Evolutionary conservation across 352 stramenopile species (phyloP).

Genomic region (Pythium phragmiticola): DNA sequence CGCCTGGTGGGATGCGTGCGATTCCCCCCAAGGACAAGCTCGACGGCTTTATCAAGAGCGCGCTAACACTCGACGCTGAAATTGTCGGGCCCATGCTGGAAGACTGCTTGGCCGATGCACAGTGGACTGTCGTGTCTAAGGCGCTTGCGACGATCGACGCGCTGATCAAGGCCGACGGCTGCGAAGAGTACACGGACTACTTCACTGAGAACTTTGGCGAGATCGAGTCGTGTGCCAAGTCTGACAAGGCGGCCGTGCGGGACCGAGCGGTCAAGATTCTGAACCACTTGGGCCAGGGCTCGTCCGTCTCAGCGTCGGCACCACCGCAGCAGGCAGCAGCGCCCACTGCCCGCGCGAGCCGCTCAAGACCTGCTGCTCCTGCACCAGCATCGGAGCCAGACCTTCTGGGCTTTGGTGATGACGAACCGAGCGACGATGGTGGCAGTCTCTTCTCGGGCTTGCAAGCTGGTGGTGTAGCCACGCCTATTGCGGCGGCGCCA

Average conservation of each 20-base stretch:
- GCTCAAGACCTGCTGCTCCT: constrained; percentile 13
- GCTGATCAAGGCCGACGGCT: constrained; percentile 72
- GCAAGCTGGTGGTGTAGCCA: constrained; percentile 33
- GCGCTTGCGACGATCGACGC: constrained; percentile 93
- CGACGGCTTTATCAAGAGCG: constrained; percentile 88
- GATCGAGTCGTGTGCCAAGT: constrained; percentile 69
- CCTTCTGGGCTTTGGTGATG: constrained; percentile 71
- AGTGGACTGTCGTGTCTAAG: constrained; percentile 92
- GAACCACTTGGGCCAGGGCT: constrained; percentile 50
- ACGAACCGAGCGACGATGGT: constrained; percentile 31
- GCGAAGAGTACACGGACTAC: constrained; percentile 84
- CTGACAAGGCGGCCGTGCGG: constrained; percentile 74
- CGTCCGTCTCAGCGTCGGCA: constrained; percentile 19
- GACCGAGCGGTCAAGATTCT: constrained; percentile 80
- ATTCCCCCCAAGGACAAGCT: constrained; percentile 94
- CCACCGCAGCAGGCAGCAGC: constrained; percentile 19
- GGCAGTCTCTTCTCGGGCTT: constrained; percentile 62
- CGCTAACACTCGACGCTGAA: constrained; percentile 91
- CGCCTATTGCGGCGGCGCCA: constrained; percentile 9
- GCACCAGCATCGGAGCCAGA: constrained; percentile 47
- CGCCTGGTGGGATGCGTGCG: constrained; percentile 92
- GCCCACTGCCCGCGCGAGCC: constrained; percentile 26
- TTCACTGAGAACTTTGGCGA: constrained; percentile 78
- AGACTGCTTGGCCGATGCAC: constrained; percentile 90
- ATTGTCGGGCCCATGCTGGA: constrained; percentile 93